phyloP scores from a whole-genome alignment of 176 grass and related monocot species.

The Cymbopogon citratus region DNA sequence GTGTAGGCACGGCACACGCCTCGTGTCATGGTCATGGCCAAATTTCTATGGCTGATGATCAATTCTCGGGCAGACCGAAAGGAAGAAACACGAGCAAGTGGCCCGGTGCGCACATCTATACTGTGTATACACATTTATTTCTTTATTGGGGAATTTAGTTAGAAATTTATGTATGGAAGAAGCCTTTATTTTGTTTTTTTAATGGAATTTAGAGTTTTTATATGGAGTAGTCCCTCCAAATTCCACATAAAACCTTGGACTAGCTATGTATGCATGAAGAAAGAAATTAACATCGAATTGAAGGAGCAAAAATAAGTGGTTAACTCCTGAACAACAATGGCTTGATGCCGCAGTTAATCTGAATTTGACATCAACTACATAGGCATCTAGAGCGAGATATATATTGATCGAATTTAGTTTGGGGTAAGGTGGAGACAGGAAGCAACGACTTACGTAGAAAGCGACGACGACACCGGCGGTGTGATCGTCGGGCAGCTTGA shows the following conservation, averaged over 20 bases:
- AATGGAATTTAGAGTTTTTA: neutral
- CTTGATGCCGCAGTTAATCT: neutral
- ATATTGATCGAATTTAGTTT: neutral
- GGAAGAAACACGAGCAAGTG: neutral
- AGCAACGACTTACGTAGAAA: constrained; percentile 55
- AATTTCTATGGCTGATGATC: neutral
- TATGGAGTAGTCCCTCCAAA: neutral
- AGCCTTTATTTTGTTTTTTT: neutral
- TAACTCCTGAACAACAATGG: neutral
- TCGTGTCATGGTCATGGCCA: neutral
- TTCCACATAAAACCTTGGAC: neutral
- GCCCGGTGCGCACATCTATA: neutral
- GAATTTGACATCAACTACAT: neutral
- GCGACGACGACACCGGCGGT: constrained; percentile 84
- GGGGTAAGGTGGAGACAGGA: neutral
- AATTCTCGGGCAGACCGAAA: neutral
- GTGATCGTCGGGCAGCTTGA: constrained; percentile 65
- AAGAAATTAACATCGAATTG: neutral
- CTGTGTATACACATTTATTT: neutral
- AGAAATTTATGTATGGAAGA: neutral
- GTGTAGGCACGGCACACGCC: neutral
- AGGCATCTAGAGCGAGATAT: neutral
- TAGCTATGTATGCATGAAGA: neutral
- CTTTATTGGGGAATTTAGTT: neutral
- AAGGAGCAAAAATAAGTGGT: neutral